A percentile compares a stretch with the other conserved stretches of the same genome.
These are phyloP conservation scores for Luzula sylvatica DNA, from an alignment of 176 grass and related monocot species.

Conservation along the genomic window DNA sequence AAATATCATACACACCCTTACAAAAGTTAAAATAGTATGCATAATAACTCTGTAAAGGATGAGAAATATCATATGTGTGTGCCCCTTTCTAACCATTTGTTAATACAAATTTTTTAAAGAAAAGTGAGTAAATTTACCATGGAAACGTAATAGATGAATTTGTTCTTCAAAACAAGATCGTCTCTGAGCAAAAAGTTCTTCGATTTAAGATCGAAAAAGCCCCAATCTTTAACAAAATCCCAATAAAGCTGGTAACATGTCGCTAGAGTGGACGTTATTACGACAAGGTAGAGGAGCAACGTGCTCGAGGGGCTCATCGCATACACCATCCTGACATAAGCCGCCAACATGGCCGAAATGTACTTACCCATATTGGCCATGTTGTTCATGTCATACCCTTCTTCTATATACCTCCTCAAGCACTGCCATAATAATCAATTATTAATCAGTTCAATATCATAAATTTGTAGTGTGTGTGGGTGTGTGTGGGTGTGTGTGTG, in stretches of 20 bases:
- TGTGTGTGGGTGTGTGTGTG: too few relatives aligned
- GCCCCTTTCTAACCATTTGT: too few relatives aligned
- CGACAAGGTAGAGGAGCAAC: conserved; percentile 15
- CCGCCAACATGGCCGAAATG: conserved; percentile 31
- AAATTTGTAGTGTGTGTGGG: too few relatives aligned
- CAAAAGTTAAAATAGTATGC: too few relatives aligned
- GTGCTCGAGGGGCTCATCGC: background rate
- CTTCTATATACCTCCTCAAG: conserved; percentile 30
- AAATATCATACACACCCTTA: too few relatives aligned
- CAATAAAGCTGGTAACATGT: conserved; percentile 39
- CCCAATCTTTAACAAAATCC: conserved; percentile 51
- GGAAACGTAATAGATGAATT: conserved; percentile 31
- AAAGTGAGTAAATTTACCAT: conserved; percentile 29
- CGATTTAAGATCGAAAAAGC: conserved; percentile 15
- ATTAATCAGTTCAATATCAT: background rate
- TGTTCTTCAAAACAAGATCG: conserved; percentile 32
- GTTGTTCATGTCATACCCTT: conserved; percentile 22
- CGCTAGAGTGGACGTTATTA: conserved; percentile 14
- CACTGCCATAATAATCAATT: conserved; percentile 16
- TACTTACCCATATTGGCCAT: conserved; percentile 39
- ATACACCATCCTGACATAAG: conserved; percentile 28
- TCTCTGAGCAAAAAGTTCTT: conserved; percentile 30
- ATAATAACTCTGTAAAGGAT: too few relatives aligned
- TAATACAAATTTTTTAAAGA: too few relatives aligned
- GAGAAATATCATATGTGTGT: background rate